These are phyloP conservation scores for Megacollybia marginata DNA, from an alignment of 768 basidiomycete genomes.

Conservation along the genomic window DNA sequence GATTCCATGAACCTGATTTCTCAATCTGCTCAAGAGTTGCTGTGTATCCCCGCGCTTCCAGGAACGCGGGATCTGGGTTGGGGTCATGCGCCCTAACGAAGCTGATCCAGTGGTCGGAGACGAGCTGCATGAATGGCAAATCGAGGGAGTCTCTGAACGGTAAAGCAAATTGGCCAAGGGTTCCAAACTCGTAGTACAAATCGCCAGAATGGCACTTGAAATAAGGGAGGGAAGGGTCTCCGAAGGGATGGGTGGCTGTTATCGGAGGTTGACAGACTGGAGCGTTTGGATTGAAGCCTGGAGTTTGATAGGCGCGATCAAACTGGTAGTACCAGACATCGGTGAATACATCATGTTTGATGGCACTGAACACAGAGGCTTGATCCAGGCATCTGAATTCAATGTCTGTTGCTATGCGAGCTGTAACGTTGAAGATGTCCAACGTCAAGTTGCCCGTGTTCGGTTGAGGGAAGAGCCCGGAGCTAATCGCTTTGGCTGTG, in stretches of 20 bases:
- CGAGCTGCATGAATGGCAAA: slow-evolving; percentile 35
- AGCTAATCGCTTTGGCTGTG: slow-evolving; percentile 14
- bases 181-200: slow-evolving; percentile 22
- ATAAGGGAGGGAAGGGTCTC: slow-evolving; percentile 39
- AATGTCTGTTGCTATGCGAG: slow-evolving; percentile 34
- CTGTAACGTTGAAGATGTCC: slow-evolving; percentile 40
- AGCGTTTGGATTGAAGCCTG: slow-evolving; percentile 36
- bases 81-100: slow-evolving; percentile 43
- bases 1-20: slow-evolving; percentile 25
- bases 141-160: slow-evolving; percentile 42
- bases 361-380: slow-evolving; percentile 37
- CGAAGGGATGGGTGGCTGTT: slow-evolving; percentile 32
- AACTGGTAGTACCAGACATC: slow-evolving; percentile 40
- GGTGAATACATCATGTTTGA: slow-evolving; percentile 32
- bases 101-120: slow-evolving; percentile 36
- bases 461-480: slow-evolving; percentile 34
- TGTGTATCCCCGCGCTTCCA: slow-evolving; percentile 34
- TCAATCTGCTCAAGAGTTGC: slow-evolving; percentile 22
- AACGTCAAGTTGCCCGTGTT: slow-evolving; percentile 25
- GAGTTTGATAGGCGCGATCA: slow-evolving; percentile 32
- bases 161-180: slow-evolving; percentile 26
- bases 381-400: slow-evolving; percentile 44
- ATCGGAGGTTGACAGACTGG: slow-evolving; percentile 37
- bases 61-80: slow-evolving; percentile 33
- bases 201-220: slow-evolving; percentile 34